These are phyloP conservation scores for Candida verbasci DNA, from an alignment of 805 yeast species.

Conservation along the genomic window DNA sequence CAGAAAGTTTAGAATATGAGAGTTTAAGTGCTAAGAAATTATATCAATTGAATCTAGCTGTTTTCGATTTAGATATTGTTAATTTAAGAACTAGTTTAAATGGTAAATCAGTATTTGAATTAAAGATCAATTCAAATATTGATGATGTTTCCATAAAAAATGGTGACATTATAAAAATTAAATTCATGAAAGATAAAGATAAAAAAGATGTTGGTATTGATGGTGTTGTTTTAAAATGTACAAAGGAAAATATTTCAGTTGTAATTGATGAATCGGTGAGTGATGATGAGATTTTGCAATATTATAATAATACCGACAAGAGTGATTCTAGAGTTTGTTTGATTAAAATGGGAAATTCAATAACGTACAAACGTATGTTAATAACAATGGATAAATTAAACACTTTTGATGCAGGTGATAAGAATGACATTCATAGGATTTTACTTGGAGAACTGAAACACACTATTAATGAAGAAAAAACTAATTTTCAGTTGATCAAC, in stretches of 20 bases:
- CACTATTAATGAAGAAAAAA: conserved; percentile 14
- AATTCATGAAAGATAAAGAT: conserved; percentile 28
- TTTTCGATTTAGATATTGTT: conserved; percentile 58
- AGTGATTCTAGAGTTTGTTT: conserved; percentile 52
- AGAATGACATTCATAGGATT: conserved; percentile 34
- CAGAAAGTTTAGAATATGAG: conserved; percentile 31
- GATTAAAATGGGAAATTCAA: conserved; percentile 60
- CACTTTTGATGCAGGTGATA: conserved; percentile 39
- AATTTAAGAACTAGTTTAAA: conserved; percentile 73
- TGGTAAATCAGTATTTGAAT: conserved; percentile 66
- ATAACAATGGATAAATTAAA: conserved; percentile 65
- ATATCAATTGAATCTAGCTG: conserved; percentile 71
- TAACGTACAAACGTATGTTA: conserved; percentile 75
- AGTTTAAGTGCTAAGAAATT: conserved; percentile 55
- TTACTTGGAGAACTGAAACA: conserved; percentile 43
- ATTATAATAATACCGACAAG: conserved; percentile 41
- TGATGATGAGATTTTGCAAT: conserved; percentile 43
- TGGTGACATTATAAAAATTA: conserved; percentile 75
- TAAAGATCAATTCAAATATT: conserved; percentile 48
- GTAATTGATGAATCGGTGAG: conserved; percentile 53
- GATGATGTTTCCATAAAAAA: no score
- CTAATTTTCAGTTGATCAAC: conserved; percentile 33
- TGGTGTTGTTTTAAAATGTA: conserved; percentile 63
- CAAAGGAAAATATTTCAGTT: conserved; percentile 45
- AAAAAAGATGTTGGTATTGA: conserved; percentile 32